Evolutionary conservation across 2,329 filamentous ascomycete genomes (phyloP), one percentile per base, ranked within the genome.

Genomic region (Orbilia javanica): DNA sequence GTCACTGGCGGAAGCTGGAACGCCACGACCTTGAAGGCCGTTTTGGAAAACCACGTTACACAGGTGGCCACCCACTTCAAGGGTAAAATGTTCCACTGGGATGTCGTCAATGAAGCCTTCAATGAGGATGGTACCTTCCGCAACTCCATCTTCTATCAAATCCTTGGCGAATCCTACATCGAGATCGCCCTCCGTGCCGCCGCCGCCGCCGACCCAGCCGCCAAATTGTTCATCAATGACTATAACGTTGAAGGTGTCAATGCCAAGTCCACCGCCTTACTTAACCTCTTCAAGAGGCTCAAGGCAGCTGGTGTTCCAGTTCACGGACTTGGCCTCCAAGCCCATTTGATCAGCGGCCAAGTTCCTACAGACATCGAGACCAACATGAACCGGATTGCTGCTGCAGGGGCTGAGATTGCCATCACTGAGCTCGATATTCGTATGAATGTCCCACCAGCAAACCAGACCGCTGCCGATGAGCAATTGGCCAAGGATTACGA

Each of bases 81-180:
- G 82, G 87, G 88, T 69, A 85, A 88, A 80, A 90, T 89, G 83
- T 88, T 88, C 82, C 86, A 87, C 31, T 91, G 89, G 89, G 89
- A 91, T 70, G 89, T 91, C 0, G 86, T 90, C 25, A 91, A 91
- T 82, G 89, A 91, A 84, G 88, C 90, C 82, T 88, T 90, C 82
- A 86, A 87, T 80, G 85, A 83, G 52, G 80, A 83, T 52, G 83
- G 82, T 13, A 86, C 85, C 5, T 88, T 91, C 69, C 85, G 88
- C 70, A 81, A 85, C 72, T 85, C 83, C 69, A 85, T 90, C 78
- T 91, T 89, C 83, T 86, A 87, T 82, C 82, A 85, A 31, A 86
- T 86, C 34, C 86, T 91, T 18, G 88, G 89, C 22, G 86, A 86
- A 10, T 85, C 86, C 48, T 91, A 88, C 83, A 86, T 91, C 69